Conservation (phyloP, 2,329 filamentous ascomycete species). For the Aaosphaeria arxii region DNA sequence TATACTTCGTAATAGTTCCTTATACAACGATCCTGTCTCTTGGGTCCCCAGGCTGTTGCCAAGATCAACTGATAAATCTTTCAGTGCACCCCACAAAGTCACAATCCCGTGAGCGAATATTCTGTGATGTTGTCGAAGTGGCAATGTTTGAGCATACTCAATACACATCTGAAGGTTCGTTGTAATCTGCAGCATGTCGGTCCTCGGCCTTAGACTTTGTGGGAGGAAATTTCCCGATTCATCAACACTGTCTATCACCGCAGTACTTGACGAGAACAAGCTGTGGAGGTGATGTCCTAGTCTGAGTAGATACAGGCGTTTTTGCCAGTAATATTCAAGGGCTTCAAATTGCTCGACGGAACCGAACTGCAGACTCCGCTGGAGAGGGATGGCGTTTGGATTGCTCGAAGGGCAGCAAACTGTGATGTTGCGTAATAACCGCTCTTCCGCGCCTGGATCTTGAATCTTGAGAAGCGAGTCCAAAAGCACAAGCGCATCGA, state of each 20-base stretch:
- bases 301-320: constrained; percentile 10
- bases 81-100: constrained; percentile 10
- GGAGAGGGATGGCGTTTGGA: constrained; percentile 2
- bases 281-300: constrained; percentile 6
- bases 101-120: constrained; percentile 10
- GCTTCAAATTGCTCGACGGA: constrained; percentile 13
- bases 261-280: constrained; percentile 1
- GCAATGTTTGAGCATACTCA: constrained; percentile 9
- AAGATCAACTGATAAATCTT: constrained; percentile 4
- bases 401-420: constrained; percentile 2
- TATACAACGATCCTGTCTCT: constrained; percentile 3
- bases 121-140: constrained; percentile 10
- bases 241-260: constrained; percentile 2
- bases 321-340: constrained; percentile 14
- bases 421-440: constrained; percentile 8
- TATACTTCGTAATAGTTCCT: constrained; percentile 7
- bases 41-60: constrained; percentile 3
- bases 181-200: constrained; percentile 7
- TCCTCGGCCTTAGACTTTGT: constrained; percentile 3
- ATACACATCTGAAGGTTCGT: constrained; percentile 11
- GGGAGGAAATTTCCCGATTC: background rate
- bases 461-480: constrained; percentile 9
- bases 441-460: constrained; percentile 8
- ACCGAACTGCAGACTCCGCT: constrained; percentile 8
- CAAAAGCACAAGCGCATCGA: constrained; percentile 7